These are phyloP conservation scores for Rhexocercosporidium sp. DNA, from an alignment of 2,329 filamentous ascomycete genomes.

Conservation along the genomic window DNA sequence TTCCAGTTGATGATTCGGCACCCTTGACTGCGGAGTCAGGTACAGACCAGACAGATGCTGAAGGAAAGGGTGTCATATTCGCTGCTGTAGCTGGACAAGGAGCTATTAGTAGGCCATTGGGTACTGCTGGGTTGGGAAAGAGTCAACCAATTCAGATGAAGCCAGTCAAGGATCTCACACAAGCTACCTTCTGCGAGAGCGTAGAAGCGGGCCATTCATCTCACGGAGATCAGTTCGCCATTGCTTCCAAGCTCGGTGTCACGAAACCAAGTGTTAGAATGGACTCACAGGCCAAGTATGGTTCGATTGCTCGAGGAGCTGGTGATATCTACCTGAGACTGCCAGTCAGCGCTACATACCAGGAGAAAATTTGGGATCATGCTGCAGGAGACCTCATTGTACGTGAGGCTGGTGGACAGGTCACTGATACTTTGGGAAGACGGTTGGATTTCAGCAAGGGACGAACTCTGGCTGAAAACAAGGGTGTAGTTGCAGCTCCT, in stretches of 20 bases:
- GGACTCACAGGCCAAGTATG: slow-evolving; percentile 99
- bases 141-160: slow-evolving; percentile 79
- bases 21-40: slow-evolving; percentile 75
- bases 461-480: slow-evolving; percentile 86
- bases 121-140: slow-evolving; percentile 57
- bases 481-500: slow-evolving; percentile 90
- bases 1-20: slow-evolving; percentile 82
- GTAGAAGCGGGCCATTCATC: slow-evolving; percentile 93
- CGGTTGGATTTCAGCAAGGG: slow-evolving; percentile 86
- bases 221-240: slow-evolving; percentile 84
- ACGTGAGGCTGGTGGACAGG: slow-evolving; percentile 87
- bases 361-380: slow-evolving; percentile 99
- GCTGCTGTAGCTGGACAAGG: slow-evolving; percentile 81
- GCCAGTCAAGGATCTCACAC: slow-evolving; percentile 71
- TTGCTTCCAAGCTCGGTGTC: slow-evolving; percentile 85
- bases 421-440: slow-evolving; percentile 88
- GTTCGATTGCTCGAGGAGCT: slow-evolving; percentile 88
- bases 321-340: slow-evolving; percentile 94
- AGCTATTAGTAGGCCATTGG: slow-evolving; percentile 77
- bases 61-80: slow-evolving; percentile 85
- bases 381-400: slow-evolving; percentile 95
- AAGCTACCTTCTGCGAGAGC: slow-evolving; percentile 94
- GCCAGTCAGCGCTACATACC: slow-evolving; percentile 83
- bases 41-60: slow-evolving; percentile 72
- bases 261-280: slow-evolving; percentile 89